Evolutionary conservation across 768 basidiomycete species (phyloP).

Genomic region (Leccinum imitatum): DNA sequence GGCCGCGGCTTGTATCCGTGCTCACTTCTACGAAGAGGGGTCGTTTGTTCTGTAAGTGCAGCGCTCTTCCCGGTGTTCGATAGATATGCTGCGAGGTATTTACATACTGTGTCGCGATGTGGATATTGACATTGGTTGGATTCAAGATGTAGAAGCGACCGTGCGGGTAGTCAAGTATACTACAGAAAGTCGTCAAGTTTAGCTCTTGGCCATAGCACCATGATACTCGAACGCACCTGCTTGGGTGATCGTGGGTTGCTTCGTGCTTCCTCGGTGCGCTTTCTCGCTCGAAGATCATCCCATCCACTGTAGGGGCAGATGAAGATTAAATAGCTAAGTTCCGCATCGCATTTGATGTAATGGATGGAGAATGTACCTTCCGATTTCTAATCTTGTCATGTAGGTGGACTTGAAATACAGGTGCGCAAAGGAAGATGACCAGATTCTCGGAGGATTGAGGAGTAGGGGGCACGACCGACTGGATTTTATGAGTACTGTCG

Average conservation of each 20-base stretch:
- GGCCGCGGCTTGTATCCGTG: constrained; percentile 16
- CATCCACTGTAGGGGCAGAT: constrained; percentile 8
- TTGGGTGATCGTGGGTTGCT: constrained; percentile 3
- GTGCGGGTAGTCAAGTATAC: constrained; percentile 6
- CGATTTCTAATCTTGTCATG: background rate
- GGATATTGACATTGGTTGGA: background rate
- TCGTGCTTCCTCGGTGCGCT: constrained; percentile 17
- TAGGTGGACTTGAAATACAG: background rate
- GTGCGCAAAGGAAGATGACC: constrained; percentile 1
- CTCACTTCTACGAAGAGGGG: constrained; percentile 1
- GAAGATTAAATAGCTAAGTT: background rate
- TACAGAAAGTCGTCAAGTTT: background rate
- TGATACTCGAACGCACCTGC: constrained; percentile 3
- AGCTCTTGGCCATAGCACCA: too few relatives aligned
- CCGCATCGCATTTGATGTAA: background rate
- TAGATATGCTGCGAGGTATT: background rate
- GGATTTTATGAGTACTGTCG: background rate
- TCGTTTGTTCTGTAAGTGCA: constrained; percentile 19
- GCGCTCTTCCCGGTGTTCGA: background rate
- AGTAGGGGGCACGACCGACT: background rate
- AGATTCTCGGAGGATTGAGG: too few relatives aligned
- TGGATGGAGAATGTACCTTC: background rate
- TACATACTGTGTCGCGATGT: constrained; percentile 16
- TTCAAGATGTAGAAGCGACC: constrained; percentile 13
- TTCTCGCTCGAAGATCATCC: constrained; percentile 3